phyloP scores from a whole-genome alignment of 495 filamentous ascomycete genomes.

The Oidiodendron maius region DNA sequence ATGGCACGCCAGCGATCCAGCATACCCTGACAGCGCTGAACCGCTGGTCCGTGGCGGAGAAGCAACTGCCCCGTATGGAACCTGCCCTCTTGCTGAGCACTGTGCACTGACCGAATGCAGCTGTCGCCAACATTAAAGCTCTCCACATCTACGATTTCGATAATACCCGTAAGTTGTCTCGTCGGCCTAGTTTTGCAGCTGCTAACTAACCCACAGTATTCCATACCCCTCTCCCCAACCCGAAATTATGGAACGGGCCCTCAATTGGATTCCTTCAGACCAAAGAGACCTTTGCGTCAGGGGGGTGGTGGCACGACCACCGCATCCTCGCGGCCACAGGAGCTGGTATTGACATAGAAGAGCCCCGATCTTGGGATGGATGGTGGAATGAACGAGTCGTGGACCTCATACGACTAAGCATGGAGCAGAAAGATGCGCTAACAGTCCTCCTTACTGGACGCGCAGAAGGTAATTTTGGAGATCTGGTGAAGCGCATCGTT shows the following conservation, averaged over 20 bases:
- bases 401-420: slow-evolving; percentile 72
- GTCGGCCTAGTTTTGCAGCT: background rate
- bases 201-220: slow-evolving; percentile 57
- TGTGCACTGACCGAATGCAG: slow-evolving; percentile 27
- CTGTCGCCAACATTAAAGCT: slow-evolving; percentile 60
- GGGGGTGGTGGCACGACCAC: slow-evolving; percentile 97
- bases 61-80: slow-evolving; percentile 52
- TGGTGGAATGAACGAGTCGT: slow-evolving; percentile 98
- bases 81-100: background rate
- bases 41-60: slow-evolving; percentile 73
- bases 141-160: slow-evolving; percentile 99
- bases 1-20: slow-evolving; percentile 19
- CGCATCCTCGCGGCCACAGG: slow-evolving; percentile 82
- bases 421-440: slow-evolving; percentile 81
- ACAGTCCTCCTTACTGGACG: slow-evolving; percentile 88
- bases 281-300: slow-evolving; percentile 70
- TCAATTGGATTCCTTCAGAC: slow-evolving; percentile 72
- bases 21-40: slow-evolving; percentile 68
- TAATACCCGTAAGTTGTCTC: slow-evolving; percentile 70
- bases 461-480: slow-evolving; percentile 65
- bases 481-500: slow-evolving; percentile 79
- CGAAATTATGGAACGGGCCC: slow-evolving; percentile 72
- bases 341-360: slow-evolving; percentile 76
- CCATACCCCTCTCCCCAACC: slow-evolving; percentile 81
- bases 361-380: slow-evolving; percentile 76